A percentile compares a stretch with the other conserved stretches of the same genome.
Evolutionary conservation across 345 rosid species (phyloP).

Genomic region (Geranium brycei): DNA sequence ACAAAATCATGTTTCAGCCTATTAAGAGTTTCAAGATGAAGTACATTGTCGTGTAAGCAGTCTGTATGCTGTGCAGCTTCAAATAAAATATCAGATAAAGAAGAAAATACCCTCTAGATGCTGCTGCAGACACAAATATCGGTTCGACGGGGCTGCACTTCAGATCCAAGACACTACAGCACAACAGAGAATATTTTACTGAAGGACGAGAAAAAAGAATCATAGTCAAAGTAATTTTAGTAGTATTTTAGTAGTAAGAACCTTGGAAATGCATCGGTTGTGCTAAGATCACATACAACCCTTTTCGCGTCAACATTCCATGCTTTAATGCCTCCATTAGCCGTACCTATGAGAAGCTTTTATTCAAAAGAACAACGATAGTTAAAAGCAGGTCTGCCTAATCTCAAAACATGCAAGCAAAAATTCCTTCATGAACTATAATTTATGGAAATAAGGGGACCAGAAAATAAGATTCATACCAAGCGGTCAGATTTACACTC

Average conservation of each 20-base stretch:
- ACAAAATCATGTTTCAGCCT: too few species aligned
- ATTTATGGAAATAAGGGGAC: too few species aligned
- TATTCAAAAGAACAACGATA: slow-evolving; percentile 15
- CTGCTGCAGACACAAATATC: slow-evolving; percentile 62
- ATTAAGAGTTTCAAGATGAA: too few species aligned
- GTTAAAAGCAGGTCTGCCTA: slow-evolving; percentile 10
- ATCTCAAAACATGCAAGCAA: too few species aligned
- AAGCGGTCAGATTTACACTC: slow-evolving; percentile 68
- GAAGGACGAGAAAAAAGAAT: too few species aligned
- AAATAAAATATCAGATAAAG: too few species aligned
- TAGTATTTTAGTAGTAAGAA: slow-evolving; percentile 6
- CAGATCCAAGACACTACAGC: slow-evolving; percentile 51
- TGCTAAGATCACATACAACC: slow-evolving; percentile 62
- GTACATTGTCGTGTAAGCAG: too few species aligned
- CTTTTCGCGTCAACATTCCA: slow-evolving; percentile 78
- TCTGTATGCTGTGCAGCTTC: too few species aligned
- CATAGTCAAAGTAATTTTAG: neutral
- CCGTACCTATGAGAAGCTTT: slow-evolving; percentile 73
- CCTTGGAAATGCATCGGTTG: slow-evolving; percentile 53
- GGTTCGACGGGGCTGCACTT: slow-evolving; percentile 77
- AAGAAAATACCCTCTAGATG: slow-evolving; percentile 34
- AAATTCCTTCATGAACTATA: too few species aligned
- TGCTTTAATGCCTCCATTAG: slow-evolving; percentile 66
- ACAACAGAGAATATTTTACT: slow-evolving; percentile 1
- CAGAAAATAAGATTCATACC: slow-evolving; percentile 24